Base-by-base conservation (phyloP, 176 grass and related monocot genomes). In the Hyparrhenia diplandra region DNA sequence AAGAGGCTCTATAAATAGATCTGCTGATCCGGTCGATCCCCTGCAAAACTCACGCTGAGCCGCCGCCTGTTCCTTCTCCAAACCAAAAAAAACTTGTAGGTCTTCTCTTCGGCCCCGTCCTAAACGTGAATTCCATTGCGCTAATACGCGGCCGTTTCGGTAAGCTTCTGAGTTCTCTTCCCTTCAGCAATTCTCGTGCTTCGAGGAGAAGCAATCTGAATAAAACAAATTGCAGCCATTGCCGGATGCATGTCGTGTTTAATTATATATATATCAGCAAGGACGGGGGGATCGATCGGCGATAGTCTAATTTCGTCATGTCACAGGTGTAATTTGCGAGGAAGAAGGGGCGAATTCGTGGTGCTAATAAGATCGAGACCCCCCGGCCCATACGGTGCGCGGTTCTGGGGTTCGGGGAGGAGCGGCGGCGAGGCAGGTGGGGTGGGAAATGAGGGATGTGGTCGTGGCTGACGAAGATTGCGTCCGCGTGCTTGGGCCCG, bases 371-470 rank as follows among this genome's bases (percentile, higher is more conserved):
- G 8, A 7, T n/a, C n/a, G n/a, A n/a, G 3, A 3, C 1, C 3
- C 16, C 42, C 43, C n/a, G 5, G 35, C 35, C 43, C 9, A 27
- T 57, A 18, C 34, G 13, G 31, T n/a, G 31, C 28, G 79, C 35
- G 35, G 79, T 61, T 28, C 67, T 30, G 67, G 51, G 67, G 79
- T 67, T 54, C 63, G 35, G 45, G 45, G 45, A 12, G 52, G 32
- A n/a, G 73, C 62, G 35, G 62, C 36, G 82, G 73, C 40, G 40
- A 21, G 62, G 35, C 47, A 58, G 62, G 46, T 6, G 8, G 36
- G 36, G 6, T 68, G 85, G 92, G 92, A 91, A 83, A 95, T 95
- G 93, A 92, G 89, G 93, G 93, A 92, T 92, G 89, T 88, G 82
- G 74, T 76, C 87, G 47, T 90, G 87, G 89, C 36, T 89, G 87